Base-by-base conservation (phyloP, 495 filamentous ascomycete genomes). In the Penicillium tannophilum region DNA sequence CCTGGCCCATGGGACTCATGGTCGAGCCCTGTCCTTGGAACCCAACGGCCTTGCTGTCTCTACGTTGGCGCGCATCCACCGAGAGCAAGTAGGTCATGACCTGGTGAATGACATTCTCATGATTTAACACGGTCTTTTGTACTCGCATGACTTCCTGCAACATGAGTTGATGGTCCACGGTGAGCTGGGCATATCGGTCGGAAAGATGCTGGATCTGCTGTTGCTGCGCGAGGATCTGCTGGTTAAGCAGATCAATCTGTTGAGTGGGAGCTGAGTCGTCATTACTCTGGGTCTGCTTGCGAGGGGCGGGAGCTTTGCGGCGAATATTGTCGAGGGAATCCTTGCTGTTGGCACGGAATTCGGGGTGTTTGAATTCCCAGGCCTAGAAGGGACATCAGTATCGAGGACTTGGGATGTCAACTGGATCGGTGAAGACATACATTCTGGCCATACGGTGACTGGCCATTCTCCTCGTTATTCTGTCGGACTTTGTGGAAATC, bases 401-500 rank as follows among this genome's bases (percentile, higher is more conserved):
- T 35, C 48, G 43, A 42, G 28, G 52, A 28, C 16, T 49, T 49
- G 14, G 17, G 23, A 55, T 47, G 12, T 16, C n/a, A n/a, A 42
- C 20, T 31, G 35, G 33, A 14, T 9, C 33, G 33, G 31, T 8
- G 24, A 58, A 52, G 30, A 20, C 88, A 72, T 86, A 96, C 93
- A 76, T 92, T 91, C 63, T 90, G 82, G 31, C 93, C 93, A 70
- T 97, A 96, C 41, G 89, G 93, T 53, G 91, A 93, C 62, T 92
- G 89, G 47, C 91, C 90, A 65, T 82, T 93, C 66, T 97, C 94
- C 69, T 98, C 94, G 63, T 91, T 92, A 64, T 93, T 98, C 68
- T 97, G 92, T 62, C 94, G 85, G 46, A 99, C 94, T 81, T 99
- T 99, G 79, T 98, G 95, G 63, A 99, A 99, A 73, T 98, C 94